Conservation (phyloP, 2,329 filamentous ascomycete species). For the Graphiopsis chlorocephala region DNA sequence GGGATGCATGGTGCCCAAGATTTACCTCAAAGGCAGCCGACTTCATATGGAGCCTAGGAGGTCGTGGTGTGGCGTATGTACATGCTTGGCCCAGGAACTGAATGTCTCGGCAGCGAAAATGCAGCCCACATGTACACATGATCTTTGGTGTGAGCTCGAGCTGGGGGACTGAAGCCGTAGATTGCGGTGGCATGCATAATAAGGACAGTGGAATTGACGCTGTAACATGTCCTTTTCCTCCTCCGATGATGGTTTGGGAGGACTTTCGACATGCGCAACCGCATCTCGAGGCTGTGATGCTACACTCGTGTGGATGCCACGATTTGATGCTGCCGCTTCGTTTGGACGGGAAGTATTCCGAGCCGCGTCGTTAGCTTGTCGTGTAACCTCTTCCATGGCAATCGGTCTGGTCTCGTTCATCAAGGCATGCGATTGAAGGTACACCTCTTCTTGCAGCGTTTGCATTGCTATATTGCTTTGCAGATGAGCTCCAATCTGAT, state of each 20-base stretch:
- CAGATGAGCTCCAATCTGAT: slow-evolving; percentile 3
- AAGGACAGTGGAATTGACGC: slow-evolving; percentile 6
- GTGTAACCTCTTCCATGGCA: background rate
- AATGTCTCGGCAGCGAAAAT: background rate
- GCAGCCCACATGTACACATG: slow-evolving; percentile 6
- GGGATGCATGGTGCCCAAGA: background rate
- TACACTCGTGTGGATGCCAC: background rate
- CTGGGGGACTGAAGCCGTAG: background rate
- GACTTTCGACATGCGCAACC: background rate
- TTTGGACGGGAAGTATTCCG: background rate
- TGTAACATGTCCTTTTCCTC: background rate
- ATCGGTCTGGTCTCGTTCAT: background rate
- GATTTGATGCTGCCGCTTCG: background rate
- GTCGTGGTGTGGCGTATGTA: slow-evolving; percentile 1
- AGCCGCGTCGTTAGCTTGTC: background rate
- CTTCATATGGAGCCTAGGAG: background rate
- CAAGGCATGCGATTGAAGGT: background rate
- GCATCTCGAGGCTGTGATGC: background rate
- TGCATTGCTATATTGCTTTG: slow-evolving; percentile 4
- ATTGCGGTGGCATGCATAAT: slow-evolving; percentile 5
- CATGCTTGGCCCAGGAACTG: background rate
- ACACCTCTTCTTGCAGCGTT: background rate
- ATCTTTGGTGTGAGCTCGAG: background rate
- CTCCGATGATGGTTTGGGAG: background rate
- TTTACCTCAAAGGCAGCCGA: too few relatives aligned